A percentile compares a stretch with the other conserved stretches of the same genome.
These are phyloP conservation scores for Keithomyces neogunnii DNA, from an alignment of 2,329 filamentous ascomycete genomes.

Conservation along the genomic window DNA sequence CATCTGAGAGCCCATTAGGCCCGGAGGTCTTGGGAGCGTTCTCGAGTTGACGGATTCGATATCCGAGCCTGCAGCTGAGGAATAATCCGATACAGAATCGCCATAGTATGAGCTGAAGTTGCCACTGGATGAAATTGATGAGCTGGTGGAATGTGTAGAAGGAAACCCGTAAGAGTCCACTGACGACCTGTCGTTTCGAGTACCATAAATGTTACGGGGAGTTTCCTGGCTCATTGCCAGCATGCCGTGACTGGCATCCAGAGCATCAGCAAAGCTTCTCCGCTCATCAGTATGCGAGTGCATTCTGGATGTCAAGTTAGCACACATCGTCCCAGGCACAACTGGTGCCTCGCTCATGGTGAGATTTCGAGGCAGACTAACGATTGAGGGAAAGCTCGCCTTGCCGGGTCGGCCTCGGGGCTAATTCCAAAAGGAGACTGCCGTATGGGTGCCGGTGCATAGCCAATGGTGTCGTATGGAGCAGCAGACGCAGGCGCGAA, in stretches of 20 bases:
- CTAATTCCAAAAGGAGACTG: slow-evolving; percentile 46
- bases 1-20: slow-evolving; percentile 49
- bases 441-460: slow-evolving; percentile 57
- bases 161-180: slow-evolving; percentile 89
- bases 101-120: slow-evolving; percentile 79
- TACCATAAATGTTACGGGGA: slow-evolving; percentile 80
- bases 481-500: slow-evolving; percentile 57
- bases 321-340: neutral
- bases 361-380: slow-evolving; percentile 43
- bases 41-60: slow-evolving; percentile 73
- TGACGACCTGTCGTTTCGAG: slow-evolving; percentile 58
- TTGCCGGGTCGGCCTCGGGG: slow-evolving; percentile 43
- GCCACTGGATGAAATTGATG: slow-evolving; percentile 79
- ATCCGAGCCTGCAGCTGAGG: slow-evolving; percentile 70
- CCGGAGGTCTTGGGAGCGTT: slow-evolving; percentile 73
- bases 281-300: slow-evolving; percentile 45
- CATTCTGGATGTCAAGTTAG: slow-evolving; percentile 21
- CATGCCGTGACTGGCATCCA: slow-evolving; percentile 92
- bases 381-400: slow-evolving; percentile 72
- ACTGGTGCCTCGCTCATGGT: neutral
- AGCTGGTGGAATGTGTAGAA: slow-evolving; percentile 72
- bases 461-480: slow-evolving; percentile 70
- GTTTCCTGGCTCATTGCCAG: slow-evolving; percentile 94
- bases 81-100: slow-evolving; percentile 87
- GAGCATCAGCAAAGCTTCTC: slow-evolving; percentile 74